Evolutionary conservation across 345 rosid genomes (phyloP).

Genomic region (Dimocarpus longan): DNA sequence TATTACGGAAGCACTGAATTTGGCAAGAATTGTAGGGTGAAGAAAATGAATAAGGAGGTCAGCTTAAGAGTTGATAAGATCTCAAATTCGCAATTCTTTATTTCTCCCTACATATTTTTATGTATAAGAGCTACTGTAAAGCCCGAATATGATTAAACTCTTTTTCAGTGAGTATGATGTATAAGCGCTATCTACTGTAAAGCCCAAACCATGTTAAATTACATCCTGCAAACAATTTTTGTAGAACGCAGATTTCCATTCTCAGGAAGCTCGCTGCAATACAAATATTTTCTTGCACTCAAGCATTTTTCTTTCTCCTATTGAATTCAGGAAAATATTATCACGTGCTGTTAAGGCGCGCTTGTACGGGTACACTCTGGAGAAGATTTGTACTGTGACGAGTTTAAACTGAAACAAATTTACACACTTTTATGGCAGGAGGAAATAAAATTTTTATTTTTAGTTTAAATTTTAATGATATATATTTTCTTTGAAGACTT

Average conservation of each 20-base stretch:
- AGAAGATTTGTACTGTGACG: too few relatives aligned
- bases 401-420: too few relatives aligned
- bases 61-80: slow-evolving; percentile 15
- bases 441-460: too few relatives aligned
- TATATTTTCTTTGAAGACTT: too few relatives aligned
- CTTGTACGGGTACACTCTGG: too few relatives aligned
- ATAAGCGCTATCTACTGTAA: slow-evolving; percentile 23
- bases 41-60: slow-evolving; percentile 33
- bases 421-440: too few relatives aligned
- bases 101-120: slow-evolving; percentile 4
- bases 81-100: slow-evolving; percentile 15
- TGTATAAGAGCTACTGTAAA: slow-evolving; percentile 30
- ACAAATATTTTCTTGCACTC: not conserved
- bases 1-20: slow-evolving; percentile 18
- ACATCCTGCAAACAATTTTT: slow-evolving; percentile 17
- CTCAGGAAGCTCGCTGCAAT: not conserved
- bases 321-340: not conserved
- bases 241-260: not conserved
- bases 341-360: not conserved
- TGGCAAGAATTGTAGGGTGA: slow-evolving; percentile 16
- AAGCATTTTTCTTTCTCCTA: not conserved
- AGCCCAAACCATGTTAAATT: slow-evolving; percentile 27
- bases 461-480: too few relatives aligned
- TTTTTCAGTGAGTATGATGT: not conserved
- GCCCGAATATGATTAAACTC: slow-evolving; percentile 22